A percentile compares a stretch with the other conserved stretches of the same genome.
phyloP scores from a whole-genome alignment of 2,329 filamentous ascomycete species.

The Aspergillus aculeatinus region DNA sequence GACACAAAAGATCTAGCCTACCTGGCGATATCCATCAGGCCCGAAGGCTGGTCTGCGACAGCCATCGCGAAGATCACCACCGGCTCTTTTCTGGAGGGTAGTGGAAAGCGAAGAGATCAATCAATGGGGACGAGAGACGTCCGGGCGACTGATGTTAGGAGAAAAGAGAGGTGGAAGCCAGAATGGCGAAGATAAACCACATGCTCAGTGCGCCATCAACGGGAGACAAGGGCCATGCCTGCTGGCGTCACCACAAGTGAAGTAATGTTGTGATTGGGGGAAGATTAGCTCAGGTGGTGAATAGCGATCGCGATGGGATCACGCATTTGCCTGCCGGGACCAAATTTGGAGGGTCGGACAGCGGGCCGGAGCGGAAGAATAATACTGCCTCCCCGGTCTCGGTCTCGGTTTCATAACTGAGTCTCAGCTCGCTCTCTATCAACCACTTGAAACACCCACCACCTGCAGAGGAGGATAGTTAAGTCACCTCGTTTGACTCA shows the following conservation, averaged over 20 bases:
- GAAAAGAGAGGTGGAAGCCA: conserved; percentile 9
- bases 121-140: conserved; percentile 1
- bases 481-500: too few species aligned
- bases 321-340: conserved; percentile 6
- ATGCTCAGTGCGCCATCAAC: conserved; percentile 23
- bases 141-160: background rate
- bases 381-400: background rate
- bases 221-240: conserved; percentile 7
- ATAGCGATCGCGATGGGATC: conserved; percentile 3
- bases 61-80: conserved; percentile 32
- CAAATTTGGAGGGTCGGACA: conserved; percentile 18
- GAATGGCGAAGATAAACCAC: conserved; percentile 17
- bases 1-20: conserved; percentile 18
- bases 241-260: conserved; percentile 60
- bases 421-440: background rate
- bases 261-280: conserved; percentile 49
- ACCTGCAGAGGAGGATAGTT: too few species aligned
- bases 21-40: conserved; percentile 46
- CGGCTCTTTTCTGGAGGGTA: background rate
- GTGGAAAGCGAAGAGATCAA: conserved; percentile 5
- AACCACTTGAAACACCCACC: too few species aligned
- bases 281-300: conserved; percentile 53
- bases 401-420: background rate
- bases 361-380: conserved; percentile 23
- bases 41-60: conserved; percentile 40